These are phyloP conservation scores for Zasmidium citrigriseum DNA, from an alignment of 2,329 filamentous ascomycete genomes.

Conservation along the genomic window DNA sequence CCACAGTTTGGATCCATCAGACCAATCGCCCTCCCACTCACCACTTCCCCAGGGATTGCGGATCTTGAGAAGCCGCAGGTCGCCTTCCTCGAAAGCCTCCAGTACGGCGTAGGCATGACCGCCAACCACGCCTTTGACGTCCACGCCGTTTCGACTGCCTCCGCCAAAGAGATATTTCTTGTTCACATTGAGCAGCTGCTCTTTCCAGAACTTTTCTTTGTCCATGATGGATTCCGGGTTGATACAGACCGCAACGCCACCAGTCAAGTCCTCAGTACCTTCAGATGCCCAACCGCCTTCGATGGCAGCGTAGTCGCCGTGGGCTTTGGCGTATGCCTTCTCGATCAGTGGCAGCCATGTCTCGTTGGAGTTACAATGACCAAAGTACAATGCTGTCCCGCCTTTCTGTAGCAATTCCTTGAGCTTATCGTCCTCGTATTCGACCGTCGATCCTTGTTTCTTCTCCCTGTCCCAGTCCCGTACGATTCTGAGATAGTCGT, in stretches of 20 bases:
- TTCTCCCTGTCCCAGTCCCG: slow-evolving; percentile 28
- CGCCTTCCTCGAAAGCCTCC: slow-evolving; percentile 43
- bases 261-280: slow-evolving; percentile 59
- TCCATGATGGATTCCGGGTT: slow-evolving; percentile 72
- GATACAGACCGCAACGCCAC: slow-evolving; percentile 68
- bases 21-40: slow-evolving; percentile 82
- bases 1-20: slow-evolving; percentile 82
- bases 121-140: slow-evolving; percentile 57
- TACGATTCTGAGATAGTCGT: slow-evolving; percentile 64
- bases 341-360: slow-evolving; percentile 81
- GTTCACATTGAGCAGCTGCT: slow-evolving; percentile 79
- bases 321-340: slow-evolving; percentile 82
- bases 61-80: slow-evolving; percentile 49
- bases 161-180: slow-evolving; percentile 78
- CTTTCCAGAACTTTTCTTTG: slow-evolving; percentile 78
- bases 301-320: slow-evolving; percentile 76
- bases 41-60: slow-evolving; percentile 80
- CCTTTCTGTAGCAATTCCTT: slow-evolving; percentile 65
- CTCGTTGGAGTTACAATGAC: slow-evolving; percentile 74
- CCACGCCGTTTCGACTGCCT: slow-evolving; percentile 41
- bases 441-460: slow-evolving; percentile 26
- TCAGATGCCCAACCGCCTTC: slow-evolving; percentile 71
- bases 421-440: slow-evolving; percentile 51
- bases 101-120: slow-evolving; percentile 64
- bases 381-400: slow-evolving; percentile 76